Evolutionary conservation across 208 protist genomes (phyloP).

Genomic region (Hexamita inflata): DNA sequence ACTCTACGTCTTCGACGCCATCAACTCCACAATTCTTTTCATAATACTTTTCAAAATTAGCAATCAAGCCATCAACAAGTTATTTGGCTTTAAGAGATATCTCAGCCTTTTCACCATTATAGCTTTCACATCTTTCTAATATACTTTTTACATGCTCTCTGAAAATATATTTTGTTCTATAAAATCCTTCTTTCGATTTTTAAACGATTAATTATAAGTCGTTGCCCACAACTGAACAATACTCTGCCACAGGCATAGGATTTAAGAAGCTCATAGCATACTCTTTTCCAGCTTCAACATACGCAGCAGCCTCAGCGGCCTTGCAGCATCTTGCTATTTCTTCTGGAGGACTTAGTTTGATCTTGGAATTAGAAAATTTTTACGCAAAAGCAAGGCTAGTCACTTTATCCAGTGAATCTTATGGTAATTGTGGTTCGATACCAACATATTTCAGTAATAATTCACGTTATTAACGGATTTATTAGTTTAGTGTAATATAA

Average conservation of each 20-base stretch:
- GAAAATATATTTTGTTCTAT: constrained; percentile 10
- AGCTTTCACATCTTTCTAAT: background rate
- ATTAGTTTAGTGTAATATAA: background rate
- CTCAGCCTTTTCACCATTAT: constrained; percentile 13
- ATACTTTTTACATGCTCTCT: constrained; percentile 6
- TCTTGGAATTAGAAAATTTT: background rate
- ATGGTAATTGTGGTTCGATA: background rate
- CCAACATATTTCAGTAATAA: background rate
- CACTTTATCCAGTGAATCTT: background rate
- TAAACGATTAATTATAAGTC: constrained; percentile 3
- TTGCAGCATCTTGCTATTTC: background rate
- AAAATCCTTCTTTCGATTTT: background rate
- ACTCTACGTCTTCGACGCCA: too few species aligned
- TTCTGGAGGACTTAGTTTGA: background rate
- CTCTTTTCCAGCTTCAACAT: background rate
- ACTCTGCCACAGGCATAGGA: background rate
- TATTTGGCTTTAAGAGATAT: too few species aligned
- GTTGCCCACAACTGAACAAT: background rate
- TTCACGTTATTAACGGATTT: background rate
- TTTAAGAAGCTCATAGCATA: background rate
- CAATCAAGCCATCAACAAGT: too few species aligned
- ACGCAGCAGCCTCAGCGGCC: background rate
- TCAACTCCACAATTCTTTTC: too few species aligned
- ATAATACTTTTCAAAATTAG: too few species aligned
- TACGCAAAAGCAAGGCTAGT: background rate